phyloP scores from a whole-genome alignment of 2,329 filamentous ascomycete species.

The Triangularia verruculosa region DNA sequence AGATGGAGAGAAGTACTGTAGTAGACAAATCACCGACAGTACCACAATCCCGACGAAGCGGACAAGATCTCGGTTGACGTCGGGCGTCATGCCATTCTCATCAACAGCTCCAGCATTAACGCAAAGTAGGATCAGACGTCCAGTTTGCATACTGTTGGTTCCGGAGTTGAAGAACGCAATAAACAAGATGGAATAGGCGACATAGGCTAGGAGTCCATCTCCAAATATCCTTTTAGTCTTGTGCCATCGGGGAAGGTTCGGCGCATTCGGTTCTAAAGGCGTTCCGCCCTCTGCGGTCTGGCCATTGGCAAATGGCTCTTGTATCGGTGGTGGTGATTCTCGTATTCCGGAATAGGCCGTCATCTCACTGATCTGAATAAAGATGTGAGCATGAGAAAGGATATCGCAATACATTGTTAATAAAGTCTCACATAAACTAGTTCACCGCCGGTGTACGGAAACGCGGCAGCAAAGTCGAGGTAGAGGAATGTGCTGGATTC shows the following conservation, averaged over 20 bases:
- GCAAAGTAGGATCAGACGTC: background rate
- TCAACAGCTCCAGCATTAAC: background rate
- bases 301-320: too few species aligned
- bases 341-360: background rate
- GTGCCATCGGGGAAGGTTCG: background rate
- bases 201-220: background rate
- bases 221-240: background rate
- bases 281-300: background rate
- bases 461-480: constrained; percentile 4
- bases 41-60: background rate
- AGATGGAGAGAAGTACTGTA: constrained; percentile 4
- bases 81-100: background rate
- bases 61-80: background rate
- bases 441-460: background rate
- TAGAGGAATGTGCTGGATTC: background rate
- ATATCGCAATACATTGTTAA: background rate
- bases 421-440: background rate
- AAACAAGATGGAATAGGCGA: background rate
- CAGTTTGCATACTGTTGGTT: constrained; percentile 7
- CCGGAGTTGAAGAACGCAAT: constrained; percentile 2
- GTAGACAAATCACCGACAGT: background rate
- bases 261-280: background rate
- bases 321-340: background rate
- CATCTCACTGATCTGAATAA: background rate
- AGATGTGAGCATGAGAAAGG: background rate